These are phyloP conservation scores for Globisporangium iwayamae DNA, from an alignment of 352 stramenopile species.

Conservation along the genomic window DNA sequence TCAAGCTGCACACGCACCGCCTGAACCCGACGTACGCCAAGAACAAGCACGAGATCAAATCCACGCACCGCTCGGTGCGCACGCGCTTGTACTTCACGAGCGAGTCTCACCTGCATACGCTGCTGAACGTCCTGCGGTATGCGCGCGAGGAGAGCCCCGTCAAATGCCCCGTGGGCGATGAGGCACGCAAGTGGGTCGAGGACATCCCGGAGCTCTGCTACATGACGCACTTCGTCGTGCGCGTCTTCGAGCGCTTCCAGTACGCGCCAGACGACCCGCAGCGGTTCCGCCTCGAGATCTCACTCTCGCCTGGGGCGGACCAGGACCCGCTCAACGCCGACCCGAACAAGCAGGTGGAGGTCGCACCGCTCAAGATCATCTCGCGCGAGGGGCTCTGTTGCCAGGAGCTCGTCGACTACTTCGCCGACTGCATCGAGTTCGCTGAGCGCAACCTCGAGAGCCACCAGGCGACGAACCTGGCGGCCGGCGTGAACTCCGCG, in stretches of 20 bases:
- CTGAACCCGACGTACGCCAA: constrained; percentile 83
- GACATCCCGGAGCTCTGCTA: constrained; percentile 98
- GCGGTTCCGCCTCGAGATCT: constrained; percentile 83
- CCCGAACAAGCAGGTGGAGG: constrained; percentile 54
- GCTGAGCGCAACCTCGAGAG: constrained; percentile 58
- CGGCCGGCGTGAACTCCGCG: constrained; percentile 13
- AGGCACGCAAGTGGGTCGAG: constrained; percentile 83
- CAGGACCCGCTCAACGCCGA: constrained; percentile 66
- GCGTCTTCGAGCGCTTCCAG: constrained; percentile 95
- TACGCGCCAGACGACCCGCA: constrained; percentile 60
- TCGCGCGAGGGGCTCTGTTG: constrained; percentile 78
- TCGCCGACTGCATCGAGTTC: constrained; percentile 70
- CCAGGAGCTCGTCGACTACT: constrained; percentile 84
- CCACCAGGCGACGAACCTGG: constrained; percentile 25
- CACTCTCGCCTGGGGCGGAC: constrained; percentile 75
- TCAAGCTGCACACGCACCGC: constrained; percentile 74
- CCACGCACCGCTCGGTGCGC: constrained; percentile 94
- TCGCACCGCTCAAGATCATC: constrained; percentile 80
- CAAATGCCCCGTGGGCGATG: constrained; percentile 54
- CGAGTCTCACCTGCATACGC: constrained; percentile 97
- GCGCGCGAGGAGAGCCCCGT: constrained; percentile 57
- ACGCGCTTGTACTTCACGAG: constrained; percentile 99
- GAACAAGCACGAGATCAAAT: constrained; percentile 83
- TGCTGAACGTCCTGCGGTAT: constrained; percentile 98
- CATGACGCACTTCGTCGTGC: constrained; percentile 98